Conservation (phyloP, 768 basidiomycete genomes). For the Suillus subluteus region DNA sequence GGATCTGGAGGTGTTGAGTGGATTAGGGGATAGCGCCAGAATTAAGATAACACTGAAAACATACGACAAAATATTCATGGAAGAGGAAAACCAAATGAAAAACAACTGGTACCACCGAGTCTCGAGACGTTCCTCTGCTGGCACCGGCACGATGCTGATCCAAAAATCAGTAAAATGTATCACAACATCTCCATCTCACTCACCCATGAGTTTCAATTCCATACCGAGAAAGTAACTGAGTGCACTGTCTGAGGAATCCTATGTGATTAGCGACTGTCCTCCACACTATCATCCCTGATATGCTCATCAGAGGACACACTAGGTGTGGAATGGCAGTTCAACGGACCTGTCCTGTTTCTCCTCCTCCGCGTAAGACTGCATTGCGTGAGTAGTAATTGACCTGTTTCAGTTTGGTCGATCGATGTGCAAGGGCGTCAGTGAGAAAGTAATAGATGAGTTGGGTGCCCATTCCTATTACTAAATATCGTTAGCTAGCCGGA, state of each 20-base stretch:
- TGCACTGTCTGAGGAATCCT: background rate
- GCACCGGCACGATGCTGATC: background rate
- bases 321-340: background rate
- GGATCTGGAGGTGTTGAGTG: background rate
- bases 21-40: background rate
- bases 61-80: background rate
- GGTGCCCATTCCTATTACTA: background rate
- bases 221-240: background rate
- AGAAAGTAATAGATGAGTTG: too few relatives aligned
- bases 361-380: background rate
- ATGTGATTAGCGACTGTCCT: background rate
- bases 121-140: background rate
- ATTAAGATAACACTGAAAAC: background rate
- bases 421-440: background rate
- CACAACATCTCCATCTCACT: background rate
- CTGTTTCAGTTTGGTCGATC: background rate
- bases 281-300: constrained; percentile 26
- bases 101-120: background rate
- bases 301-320: background rate
- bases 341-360: background rate
- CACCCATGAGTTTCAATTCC: background rate
- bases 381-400: background rate
- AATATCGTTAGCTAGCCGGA: background rate
- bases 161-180: background rate
- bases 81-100: background rate